Percentiles rank a stretch among this genome's conserved stretches.
These are phyloP conservation scores for Setomelanomma holmii DNA, from an alignment of 2,329 filamentous ascomycete genomes.

Conservation along the genomic window DNA sequence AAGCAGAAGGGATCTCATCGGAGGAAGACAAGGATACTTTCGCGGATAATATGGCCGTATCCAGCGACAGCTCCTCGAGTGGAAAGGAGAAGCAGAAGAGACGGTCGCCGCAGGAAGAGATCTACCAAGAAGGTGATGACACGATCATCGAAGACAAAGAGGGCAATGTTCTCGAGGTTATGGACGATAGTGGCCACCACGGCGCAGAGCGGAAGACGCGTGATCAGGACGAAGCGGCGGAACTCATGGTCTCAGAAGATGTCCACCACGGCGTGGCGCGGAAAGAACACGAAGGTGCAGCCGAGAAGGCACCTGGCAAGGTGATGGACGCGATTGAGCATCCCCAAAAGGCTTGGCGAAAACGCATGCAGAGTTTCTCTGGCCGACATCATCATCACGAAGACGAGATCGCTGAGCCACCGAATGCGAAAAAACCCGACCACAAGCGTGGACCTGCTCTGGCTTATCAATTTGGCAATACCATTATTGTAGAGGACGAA, in stretches of 20 bases:
- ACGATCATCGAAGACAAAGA: conserved; percentile 85
- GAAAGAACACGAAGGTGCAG: conserved; percentile 57
- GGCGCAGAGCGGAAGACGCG: conserved; percentile 68
- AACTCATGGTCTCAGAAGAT: conserved; percentile 61
- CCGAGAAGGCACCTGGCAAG: conserved; percentile 45
- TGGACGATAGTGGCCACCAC: conserved; percentile 54
- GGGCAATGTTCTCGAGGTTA: conserved; percentile 80
- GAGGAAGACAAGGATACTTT: conserved; percentile 55
- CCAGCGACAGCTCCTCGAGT: conserved; percentile 43
- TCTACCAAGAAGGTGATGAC: conserved; percentile 81
- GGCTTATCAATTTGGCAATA: conserved; percentile 86
- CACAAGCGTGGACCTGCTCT: conserved; percentile 72
- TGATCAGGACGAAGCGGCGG: conserved; percentile 61
- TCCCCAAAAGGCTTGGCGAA: conserved; percentile 50
- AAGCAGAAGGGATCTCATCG: conserved; percentile 41
- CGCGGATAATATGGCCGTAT: conserved; percentile 52
- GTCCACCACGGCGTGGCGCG: conserved; percentile 54
- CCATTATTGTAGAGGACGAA: conserved; percentile 88
- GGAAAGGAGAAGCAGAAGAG: conserved; percentile 43
- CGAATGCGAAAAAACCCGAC: conserved; percentile 42
- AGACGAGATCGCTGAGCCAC: conserved; percentile 39
- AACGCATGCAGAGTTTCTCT: conserved; percentile 57
- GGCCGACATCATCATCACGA: conserved; percentile 49
- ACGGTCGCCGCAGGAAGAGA: conserved; percentile 59
- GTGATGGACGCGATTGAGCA: conserved; percentile 46